Conservation (phyloP, 352 stramenopile genomes). For the Globisporangium ultimum region DNA sequence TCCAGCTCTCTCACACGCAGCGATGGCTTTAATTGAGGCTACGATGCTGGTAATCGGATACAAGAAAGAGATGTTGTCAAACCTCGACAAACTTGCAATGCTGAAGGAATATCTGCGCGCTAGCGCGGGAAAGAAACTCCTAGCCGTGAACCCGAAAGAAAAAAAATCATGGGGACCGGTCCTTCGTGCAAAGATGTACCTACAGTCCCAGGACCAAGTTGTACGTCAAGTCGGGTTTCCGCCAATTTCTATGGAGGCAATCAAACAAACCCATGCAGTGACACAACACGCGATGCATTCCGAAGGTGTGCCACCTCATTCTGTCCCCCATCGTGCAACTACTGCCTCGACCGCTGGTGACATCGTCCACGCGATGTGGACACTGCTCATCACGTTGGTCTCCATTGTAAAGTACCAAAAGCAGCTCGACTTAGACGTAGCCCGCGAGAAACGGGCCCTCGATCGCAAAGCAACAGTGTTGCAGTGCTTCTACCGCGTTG, state of each 20-base stretch:
- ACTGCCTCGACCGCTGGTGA: too few species aligned
- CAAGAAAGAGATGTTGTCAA: constrained; percentile 10
- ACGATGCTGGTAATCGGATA: constrained; percentile 10
- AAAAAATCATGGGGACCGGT: constrained; percentile 9
- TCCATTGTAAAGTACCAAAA: constrained; percentile 57
- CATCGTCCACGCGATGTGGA: constrained; percentile 18
- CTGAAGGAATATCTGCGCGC: constrained; percentile 13
- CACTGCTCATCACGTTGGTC: constrained; percentile 22
- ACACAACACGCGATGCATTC: too few species aligned
- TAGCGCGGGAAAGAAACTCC: constrained; percentile 9
- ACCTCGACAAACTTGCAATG: constrained; percentile 8
- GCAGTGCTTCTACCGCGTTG: constrained; percentile 45
- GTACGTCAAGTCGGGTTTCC: neutral
- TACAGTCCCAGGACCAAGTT: constrained; percentile 4
- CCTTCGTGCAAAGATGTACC: neutral
- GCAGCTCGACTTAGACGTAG: constrained; percentile 29
- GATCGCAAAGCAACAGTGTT: constrained; percentile 26
- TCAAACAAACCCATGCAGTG: too few species aligned
- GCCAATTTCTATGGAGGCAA: neutral
- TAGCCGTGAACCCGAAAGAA: constrained; percentile 7
- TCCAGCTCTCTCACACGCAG: neutral
- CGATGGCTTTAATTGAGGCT: constrained; percentile 8
- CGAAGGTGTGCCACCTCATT: too few species aligned
- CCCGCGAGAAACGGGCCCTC: constrained; percentile 19
- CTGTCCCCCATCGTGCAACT: too few species aligned